Base-by-base conservation (phyloP, 805 yeast genomes). In the Wickerhamomyces chaumierensis region DNA sequence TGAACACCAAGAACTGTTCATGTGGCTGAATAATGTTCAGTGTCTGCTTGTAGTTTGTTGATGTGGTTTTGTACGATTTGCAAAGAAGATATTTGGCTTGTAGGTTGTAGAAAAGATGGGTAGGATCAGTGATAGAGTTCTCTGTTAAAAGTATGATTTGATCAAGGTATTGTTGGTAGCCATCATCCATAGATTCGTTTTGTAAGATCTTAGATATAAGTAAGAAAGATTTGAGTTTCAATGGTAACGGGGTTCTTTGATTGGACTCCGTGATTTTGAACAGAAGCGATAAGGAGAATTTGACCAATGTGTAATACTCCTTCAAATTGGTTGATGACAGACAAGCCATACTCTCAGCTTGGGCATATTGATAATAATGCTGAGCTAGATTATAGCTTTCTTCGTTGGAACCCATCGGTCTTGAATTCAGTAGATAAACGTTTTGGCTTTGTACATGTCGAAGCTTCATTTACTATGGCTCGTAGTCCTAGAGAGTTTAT, bases 301-400 rank as follows among this genome's bases (percentile, higher is more conserved):
- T 48, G 1, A 61, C 48, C 36, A 64, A 39, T 3, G 59, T 47
- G 41, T 48, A 58, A 38, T 60, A 61, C 43, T 60, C 61, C n/a
- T 31, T 31, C 18, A 31, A 31, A 15, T 31, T 31, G 5, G 12
- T 4, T n/a, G 17, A 7, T 9, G 33, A 31, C 15, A 15, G 33
- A 15, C 33, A 31, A n/a, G 11, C 4, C 8, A n/a, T 6, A 8
- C 11, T 15, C 5, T 15, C 12, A 8, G 18, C 8, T 15, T 31
- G 17, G 11, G 33, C 33, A 15, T 31, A 17, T 14, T 31, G 17
- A 15, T 31, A 31, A 13, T 31, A 31, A 14, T 25, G 12, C n/a
- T 25, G 29, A 25, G 29, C 29, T 25, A 25, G 29, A 8, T 25
- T 9, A 13, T 25, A 25, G 29, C 29, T 25, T 14, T 25, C n/a